These are phyloP conservation scores for Trichosporon sp. DNA, from an alignment of 1,284 basidiomycete genomes.

Conservation along the genomic window DNA sequence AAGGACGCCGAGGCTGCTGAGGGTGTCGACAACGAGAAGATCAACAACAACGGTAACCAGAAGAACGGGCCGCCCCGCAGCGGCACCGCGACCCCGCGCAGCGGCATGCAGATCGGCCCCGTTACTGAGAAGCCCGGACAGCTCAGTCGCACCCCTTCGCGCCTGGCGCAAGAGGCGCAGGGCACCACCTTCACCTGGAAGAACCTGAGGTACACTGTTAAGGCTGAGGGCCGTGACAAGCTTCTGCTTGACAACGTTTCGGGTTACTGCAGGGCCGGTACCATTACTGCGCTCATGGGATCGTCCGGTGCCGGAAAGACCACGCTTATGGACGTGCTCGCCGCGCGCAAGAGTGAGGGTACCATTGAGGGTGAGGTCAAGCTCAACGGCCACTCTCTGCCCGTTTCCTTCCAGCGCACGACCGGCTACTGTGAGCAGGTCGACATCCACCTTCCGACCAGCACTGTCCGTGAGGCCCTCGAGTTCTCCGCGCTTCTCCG, in stretches of 20 bases:
- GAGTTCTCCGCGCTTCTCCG: conserved; percentile 75
- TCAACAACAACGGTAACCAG: neutral
- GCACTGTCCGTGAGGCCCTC: conserved; percentile 70
- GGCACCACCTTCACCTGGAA: conserved; percentile 49
- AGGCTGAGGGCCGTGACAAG: conserved; percentile 42
- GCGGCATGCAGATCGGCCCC: neutral
- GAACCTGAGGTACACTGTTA: conserved; percentile 51
- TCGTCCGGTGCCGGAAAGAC: conserved; percentile 51
- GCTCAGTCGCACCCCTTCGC: neutral
- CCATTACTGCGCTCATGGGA: conserved; percentile 53
- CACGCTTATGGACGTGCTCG: conserved; percentile 52
- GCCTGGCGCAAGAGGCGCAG: neutral
- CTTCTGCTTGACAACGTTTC: conserved; percentile 52
- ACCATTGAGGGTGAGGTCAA: conserved; percentile 49
- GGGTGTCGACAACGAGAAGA: conserved; percentile 13
- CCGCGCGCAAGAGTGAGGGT: conserved; percentile 47
- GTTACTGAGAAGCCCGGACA: neutral
- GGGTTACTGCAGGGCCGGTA: conserved; percentile 55
- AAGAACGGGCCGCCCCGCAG: conserved; percentile 5
- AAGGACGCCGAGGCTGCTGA: conserved; percentile 25
- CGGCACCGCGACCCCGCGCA: neutral
- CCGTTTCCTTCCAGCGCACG: conserved; percentile 54
- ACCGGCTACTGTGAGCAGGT: conserved; percentile 52
- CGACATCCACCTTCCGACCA: conserved; percentile 40
- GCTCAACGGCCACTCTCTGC: conserved; percentile 51